Conservation (phyloP, 2,329 filamentous ascomycete species). For the Lecanosticta acicola region DNA sequence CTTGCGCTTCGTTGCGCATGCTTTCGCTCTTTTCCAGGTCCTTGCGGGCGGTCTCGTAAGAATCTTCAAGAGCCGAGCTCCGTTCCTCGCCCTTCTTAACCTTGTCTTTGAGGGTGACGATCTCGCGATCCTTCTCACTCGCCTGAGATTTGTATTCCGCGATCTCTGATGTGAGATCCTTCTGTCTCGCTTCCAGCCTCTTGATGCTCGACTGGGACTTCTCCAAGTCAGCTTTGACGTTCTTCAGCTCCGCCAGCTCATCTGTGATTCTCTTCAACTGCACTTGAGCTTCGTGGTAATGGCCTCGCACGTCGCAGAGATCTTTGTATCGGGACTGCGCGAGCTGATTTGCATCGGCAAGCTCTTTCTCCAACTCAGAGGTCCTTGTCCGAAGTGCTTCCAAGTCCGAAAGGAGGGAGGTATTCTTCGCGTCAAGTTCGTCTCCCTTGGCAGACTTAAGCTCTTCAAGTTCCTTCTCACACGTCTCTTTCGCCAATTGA, state of each 20-base stretch:
- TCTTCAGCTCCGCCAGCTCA: slow-evolving; percentile 70
- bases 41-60: slow-evolving; percentile 65
- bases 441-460: slow-evolving; percentile 45
- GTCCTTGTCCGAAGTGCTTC: slow-evolving; percentile 67
- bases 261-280: slow-evolving; percentile 74
- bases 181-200: slow-evolving; percentile 74
- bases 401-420: slow-evolving; percentile 58
- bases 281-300: slow-evolving; percentile 77
- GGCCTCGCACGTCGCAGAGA: slow-evolving; percentile 69
- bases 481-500: slow-evolving; percentile 56
- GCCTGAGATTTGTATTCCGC: slow-evolving; percentile 63
- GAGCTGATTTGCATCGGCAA: slow-evolving; percentile 78
- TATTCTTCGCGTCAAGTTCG: slow-evolving; percentile 48
- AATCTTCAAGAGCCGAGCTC: slow-evolving; percentile 71
- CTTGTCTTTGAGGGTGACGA: slow-evolving; percentile 72
- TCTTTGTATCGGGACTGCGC: slow-evolving; percentile 86
- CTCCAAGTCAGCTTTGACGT: slow-evolving; percentile 67
- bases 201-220: slow-evolving; percentile 60
- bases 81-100: slow-evolving; percentile 67
- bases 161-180: slow-evolving; percentile 72
- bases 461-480: slow-evolving; percentile 65
- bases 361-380: slow-evolving; percentile 68
- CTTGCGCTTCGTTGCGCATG: slow-evolving; percentile 71
- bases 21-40: slow-evolving; percentile 72
- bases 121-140: slow-evolving; percentile 69